Percentiles rank a stretch among this genome's conserved stretches.
Evolutionary conservation across 1,284 basidiomycete species (phyloP).

Genomic region (Microbotryum lychnidis-dioicae): DNA sequence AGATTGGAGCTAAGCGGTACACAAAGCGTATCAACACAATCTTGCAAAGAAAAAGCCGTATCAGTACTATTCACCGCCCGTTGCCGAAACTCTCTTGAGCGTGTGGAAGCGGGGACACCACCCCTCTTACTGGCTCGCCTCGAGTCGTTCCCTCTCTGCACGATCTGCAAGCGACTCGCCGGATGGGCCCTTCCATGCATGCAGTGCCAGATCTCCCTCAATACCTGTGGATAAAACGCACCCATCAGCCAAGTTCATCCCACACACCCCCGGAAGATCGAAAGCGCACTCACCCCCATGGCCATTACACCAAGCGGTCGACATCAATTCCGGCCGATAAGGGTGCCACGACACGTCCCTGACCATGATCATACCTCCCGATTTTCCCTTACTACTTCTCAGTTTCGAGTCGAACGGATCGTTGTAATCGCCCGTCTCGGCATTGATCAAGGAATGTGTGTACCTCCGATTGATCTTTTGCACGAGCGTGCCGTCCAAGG

Average conservation of each 20-base stretch:
- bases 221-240: constrained; percentile 42
- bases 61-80: no score
- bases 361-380: constrained; percentile 44
- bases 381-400: not conserved
- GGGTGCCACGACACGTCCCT: constrained; percentile 90
- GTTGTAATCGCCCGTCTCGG: constrained; percentile 28
- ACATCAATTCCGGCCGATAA: constrained; percentile 81
- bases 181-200: constrained; percentile 78
- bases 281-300: not conserved
- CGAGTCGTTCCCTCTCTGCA: constrained; percentile 50
- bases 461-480: constrained; percentile 75
- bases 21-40: no score
- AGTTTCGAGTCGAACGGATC: constrained; percentile 38
- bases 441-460: constrained; percentile 58
- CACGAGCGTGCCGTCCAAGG: constrained; percentile 74
- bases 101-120: no score
- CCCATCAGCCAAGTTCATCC: constrained; percentile 32
- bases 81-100: no score
- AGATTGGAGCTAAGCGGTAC: no score
- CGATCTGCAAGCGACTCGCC: constrained; percentile 59
- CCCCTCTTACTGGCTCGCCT: constrained; percentile 31
- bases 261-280: no score
- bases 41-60: no score
- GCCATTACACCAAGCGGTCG: constrained; percentile 45
- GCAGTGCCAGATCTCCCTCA: constrained; percentile 67